A percentile compares a stretch with the other conserved stretches of the same genome.
These are phyloP conservation scores for Yamadazyma songkhlaensis DNA, from an alignment of 1,139 yeast genomes.

Conservation along the genomic window DNA sequence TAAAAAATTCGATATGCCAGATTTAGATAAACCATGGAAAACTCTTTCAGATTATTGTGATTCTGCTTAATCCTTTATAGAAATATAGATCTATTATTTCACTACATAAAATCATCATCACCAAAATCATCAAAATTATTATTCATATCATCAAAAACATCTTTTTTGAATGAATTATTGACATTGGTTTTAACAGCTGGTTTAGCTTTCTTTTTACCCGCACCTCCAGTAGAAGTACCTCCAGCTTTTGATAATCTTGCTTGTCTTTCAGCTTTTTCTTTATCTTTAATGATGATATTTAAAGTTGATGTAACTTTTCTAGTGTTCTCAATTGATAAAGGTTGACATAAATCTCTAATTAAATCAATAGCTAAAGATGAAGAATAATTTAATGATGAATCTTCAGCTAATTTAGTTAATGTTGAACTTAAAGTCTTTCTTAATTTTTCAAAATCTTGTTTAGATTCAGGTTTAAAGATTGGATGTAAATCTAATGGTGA, in stretches of 20 bases:
- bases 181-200: constrained; percentile 69
- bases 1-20: constrained; percentile 9
- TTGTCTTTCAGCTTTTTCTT: constrained; percentile 86
- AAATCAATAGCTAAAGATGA: constrained; percentile 80
- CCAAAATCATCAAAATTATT: constrained; percentile 49
- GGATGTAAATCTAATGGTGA: constrained; percentile 74
- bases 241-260: constrained; percentile 77
- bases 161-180: constrained; percentile 72
- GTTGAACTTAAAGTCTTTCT: constrained; percentile 75
- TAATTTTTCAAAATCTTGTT: constrained; percentile 78
- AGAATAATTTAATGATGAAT: constrained; percentile 65
- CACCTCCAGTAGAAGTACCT: constrained; percentile 88
- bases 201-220: constrained; percentile 93
- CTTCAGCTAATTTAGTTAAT: constrained; percentile 60
- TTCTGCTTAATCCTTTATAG: background rate
- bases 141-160: constrained; percentile 59
- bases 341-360: constrained; percentile 78
- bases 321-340: constrained; percentile 75
- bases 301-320: constrained; percentile 86
- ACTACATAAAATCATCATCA: constrained; percentile 89
- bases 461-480: constrained; percentile 74
- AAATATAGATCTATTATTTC: background rate
- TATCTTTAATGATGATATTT: constrained; percentile 77
- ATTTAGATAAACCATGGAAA: constrained; percentile 16
- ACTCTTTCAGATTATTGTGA: constrained; percentile 8